Base-by-base conservation (phyloP, 768 basidiomycete species). In the Mycena crocata region DNA sequence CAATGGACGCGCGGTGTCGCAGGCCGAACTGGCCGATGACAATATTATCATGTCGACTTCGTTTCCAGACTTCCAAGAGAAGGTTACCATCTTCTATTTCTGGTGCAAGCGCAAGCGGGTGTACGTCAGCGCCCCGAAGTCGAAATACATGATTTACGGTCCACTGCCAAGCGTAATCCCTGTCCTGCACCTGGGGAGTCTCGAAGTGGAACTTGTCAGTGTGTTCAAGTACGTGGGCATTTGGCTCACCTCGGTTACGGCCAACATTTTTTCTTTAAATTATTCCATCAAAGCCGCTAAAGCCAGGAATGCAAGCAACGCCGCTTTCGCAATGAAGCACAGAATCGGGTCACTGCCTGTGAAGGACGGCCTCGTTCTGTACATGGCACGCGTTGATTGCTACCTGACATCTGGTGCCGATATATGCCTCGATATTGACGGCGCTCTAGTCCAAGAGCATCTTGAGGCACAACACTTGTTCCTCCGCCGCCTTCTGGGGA, bases 81-180 rank as follows among this genome's bases (percentile, higher is more conserved):
- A 42, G 40, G 40, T 76, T 31, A 42, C 67, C 23, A 17, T 17
- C 0, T 68, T 77, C 32, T 57, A 31, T 14, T 1, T 6, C 3
- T 77, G 73, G 72, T 72, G 73, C 55, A 23, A 39, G 17, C 44
- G 37, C 3, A 77, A 78, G 57, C 72, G 70, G 35, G 62, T 74
- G 62, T 35, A 52, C 14, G 68, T 77, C 32, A 77, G 68, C 65
- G 68, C 61, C 7, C 21, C 60, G 2, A 75, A 75, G 48, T 72
- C 74, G 2, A 37, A 50, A 21, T 57, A 45, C 17, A 71, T 73
- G 69, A 62, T 73, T 8, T 70, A 69, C 57, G 73, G 74, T 26
- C 40, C 37, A 19, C 23, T 44, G 32, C 57, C 24, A 1, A 8
- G 46, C 26, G 39, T 17, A 12, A 14, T 67, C 5, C 68, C 64